Conservation (phyloP, 495 filamentous ascomycete species). For the Penicillium chermesinum region DNA sequence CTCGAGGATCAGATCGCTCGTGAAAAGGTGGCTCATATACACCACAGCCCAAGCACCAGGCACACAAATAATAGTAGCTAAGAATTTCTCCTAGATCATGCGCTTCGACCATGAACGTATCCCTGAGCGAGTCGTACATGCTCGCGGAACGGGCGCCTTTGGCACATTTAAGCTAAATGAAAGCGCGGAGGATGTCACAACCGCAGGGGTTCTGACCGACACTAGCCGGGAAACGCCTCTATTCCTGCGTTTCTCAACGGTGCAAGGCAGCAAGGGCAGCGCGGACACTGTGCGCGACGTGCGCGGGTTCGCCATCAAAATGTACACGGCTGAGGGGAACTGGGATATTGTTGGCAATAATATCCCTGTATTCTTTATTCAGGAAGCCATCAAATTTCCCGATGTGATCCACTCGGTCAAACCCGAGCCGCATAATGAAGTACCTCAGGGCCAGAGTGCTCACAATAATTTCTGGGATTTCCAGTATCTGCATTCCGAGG, state of each 20-base stretch:
- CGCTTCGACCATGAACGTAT: slow-evolving; percentile 86
- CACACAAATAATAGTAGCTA: background rate
- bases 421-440: slow-evolving; percentile 76
- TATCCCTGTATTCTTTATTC: slow-evolving; percentile 70
- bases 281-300: slow-evolving; percentile 80
- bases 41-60: too few species aligned
- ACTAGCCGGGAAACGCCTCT: slow-evolving; percentile 74
- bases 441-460: slow-evolving; percentile 55
- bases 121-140: slow-evolving; percentile 85
- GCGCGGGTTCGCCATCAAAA: slow-evolving; percentile 75
- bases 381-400: slow-evolving; percentile 69
- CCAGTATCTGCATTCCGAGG: slow-evolving; percentile 53
- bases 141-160: slow-evolving; percentile 77
- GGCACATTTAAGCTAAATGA: slow-evolving; percentile 74
- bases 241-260: slow-evolving; percentile 79
- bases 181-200: slow-evolving; percentile 63
- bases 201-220: slow-evolving; percentile 71
- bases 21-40: slow-evolving; percentile 58
- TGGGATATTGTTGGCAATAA: slow-evolving; percentile 78
- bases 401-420: slow-evolving; percentile 72
- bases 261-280: slow-evolving; percentile 69
- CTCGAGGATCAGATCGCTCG: slow-evolving; percentile 74
- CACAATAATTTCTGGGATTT: slow-evolving; percentile 64
- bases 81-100: too few species aligned
- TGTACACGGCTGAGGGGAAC: slow-evolving; percentile 53